phyloP scores from a whole-genome alignment of 345 rosid genomes.

The Salix suchowensis region DNA sequence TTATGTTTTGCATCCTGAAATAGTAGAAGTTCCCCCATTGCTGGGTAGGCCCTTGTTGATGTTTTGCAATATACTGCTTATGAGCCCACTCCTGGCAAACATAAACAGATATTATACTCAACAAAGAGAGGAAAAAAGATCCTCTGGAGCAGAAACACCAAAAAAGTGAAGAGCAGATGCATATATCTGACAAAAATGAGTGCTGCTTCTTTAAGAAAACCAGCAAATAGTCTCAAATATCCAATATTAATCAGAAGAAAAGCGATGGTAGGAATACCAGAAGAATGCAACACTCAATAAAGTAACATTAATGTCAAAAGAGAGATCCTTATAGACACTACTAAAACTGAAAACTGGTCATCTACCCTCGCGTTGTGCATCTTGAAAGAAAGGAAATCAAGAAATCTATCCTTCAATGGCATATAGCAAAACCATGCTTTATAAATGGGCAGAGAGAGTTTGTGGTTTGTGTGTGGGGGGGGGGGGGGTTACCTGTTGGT shows the following conservation, averaged over 20 bases:
- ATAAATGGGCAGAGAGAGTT: not conserved
- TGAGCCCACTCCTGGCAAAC: slow-evolving; percentile 90
- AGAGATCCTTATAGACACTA: not conserved
- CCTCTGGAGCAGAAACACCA: not conserved
- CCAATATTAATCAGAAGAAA: not conserved
- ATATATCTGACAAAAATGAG: not conserved
- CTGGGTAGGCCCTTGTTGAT: slow-evolving; percentile 88
- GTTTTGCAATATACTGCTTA: slow-evolving; percentile 78
- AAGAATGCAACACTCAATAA: not conserved
- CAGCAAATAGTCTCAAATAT: not conserved
- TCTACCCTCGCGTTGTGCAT: not conserved
- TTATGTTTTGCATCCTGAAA: slow-evolving; percentile 89
- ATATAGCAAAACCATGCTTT: not conserved
- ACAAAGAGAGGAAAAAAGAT: not conserved
- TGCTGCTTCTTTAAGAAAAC: not conserved
- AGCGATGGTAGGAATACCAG: not conserved
- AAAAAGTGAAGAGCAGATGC: not conserved
- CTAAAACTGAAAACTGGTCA: not conserved
- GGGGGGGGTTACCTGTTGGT: slow-evolving; percentile 56
- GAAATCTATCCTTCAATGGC: not conserved
- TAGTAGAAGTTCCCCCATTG: slow-evolving; percentile 98
- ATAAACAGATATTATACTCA: slow-evolving; percentile 2
- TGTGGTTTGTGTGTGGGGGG: too few species aligned
- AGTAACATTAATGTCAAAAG: not conserved
- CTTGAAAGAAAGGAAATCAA: not conserved